phyloP scores from a whole-genome alignment of 305 asterid genomes.

The Rubia peregrina region DNA sequence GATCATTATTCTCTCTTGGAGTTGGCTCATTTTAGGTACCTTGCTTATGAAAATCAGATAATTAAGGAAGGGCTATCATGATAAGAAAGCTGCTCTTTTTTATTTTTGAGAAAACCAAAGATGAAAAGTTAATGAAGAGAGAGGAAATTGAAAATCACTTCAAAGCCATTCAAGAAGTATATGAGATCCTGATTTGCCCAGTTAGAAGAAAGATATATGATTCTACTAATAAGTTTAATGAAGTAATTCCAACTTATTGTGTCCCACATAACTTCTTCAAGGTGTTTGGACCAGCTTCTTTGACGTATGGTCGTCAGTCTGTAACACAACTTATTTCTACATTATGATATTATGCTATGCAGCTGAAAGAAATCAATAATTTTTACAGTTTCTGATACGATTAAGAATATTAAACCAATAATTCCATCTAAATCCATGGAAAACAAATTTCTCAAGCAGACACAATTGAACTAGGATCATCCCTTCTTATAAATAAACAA shows the following conservation, averaged over 20 bases:
- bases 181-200: slow-evolving; percentile 26
- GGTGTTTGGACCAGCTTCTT: slow-evolving; percentile 89
- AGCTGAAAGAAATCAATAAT: slow-evolving; percentile 57
- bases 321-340: slow-evolving; percentile 56
- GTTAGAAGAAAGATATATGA: slow-evolving; percentile 79
- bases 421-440: no score
- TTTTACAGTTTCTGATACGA: slow-evolving; percentile 82
- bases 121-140: slow-evolving; percentile 78
- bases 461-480: no score
- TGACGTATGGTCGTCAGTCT: slow-evolving; percentile 97
- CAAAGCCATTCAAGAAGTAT: slow-evolving; percentile 86
- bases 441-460: no score
- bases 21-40: slow-evolving; percentile 26
- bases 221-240: slow-evolving; percentile 96
- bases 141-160: slow-evolving; percentile 85
- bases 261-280: slow-evolving; percentile 84
- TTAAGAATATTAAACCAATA: no score
- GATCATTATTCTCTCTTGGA: no score
- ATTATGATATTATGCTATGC: slow-evolving; percentile 67
- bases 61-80: slow-evolving; percentile 67
- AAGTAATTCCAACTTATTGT: slow-evolving; percentile 76
- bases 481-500: no score
- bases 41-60: slow-evolving; percentile 88
- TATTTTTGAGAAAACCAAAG: slow-evolving; percentile 23
- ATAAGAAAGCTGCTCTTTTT: slow-evolving; percentile 79